These are phyloP conservation scores for Trapa bicornis DNA, from an alignment of 345 rosid species.

Conservation along the genomic window DNA sequence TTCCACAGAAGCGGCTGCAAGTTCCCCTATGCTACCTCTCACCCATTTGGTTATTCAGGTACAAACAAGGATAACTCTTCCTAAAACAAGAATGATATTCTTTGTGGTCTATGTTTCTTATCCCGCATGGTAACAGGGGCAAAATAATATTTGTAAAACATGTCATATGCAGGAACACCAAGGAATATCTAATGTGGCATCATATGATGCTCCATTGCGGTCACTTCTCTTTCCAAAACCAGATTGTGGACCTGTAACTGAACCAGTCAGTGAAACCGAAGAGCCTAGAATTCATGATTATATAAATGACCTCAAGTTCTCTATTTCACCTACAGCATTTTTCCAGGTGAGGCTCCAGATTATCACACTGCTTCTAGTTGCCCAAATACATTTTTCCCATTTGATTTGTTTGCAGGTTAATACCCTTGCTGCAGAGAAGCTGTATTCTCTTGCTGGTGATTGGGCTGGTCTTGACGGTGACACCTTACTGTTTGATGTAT, in stretches of 20 bases:
- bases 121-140: neutral
- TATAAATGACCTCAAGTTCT: slow-evolving; percentile 59
- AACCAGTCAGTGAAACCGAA: slow-evolving; percentile 16
- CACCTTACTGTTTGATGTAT: slow-evolving; percentile 78
- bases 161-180: slow-evolving; percentile 57
- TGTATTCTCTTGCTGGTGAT: slow-evolving; percentile 90
- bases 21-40: slow-evolving; percentile 59
- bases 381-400: slow-evolving; percentile 2
- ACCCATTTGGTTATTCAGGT: slow-evolving; percentile 91
- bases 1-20: slow-evolving; percentile 47
- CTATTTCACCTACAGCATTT: slow-evolving; percentile 93
- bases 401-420: slow-evolving; percentile 48
- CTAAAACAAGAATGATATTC: neutral
- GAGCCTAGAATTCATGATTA: slow-evolving; percentile 83
- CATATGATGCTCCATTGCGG: slow-evolving; percentile 68
- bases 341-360: slow-evolving; percentile 47
- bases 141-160: neutral
- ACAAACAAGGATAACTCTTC: neutral
- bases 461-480: slow-evolving; percentile 89
- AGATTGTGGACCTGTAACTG: slow-evolving; percentile 22
- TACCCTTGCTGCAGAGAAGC: slow-evolving; percentile 88
- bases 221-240: slow-evolving; percentile 28
- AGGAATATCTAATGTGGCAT: slow-evolving; percentile 91
- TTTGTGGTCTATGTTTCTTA: neutral
- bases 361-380: neutral